Conservation (phyloP, 2,329 filamentous ascomycete genomes). For the Calonectria leucothoes region DNA sequence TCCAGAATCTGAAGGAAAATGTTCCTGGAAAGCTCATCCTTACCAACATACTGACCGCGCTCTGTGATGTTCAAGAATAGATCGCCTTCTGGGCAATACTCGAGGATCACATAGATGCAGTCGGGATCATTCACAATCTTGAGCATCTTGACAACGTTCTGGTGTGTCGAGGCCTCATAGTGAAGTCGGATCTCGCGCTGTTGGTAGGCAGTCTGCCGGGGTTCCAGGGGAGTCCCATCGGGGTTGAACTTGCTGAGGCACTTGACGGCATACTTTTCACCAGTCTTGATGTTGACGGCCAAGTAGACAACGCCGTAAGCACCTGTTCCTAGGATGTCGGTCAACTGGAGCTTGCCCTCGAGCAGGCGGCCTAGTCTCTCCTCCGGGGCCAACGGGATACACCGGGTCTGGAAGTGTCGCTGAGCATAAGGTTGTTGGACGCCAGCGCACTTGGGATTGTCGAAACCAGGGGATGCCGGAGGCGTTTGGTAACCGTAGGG, state of each 20-base stretch:
- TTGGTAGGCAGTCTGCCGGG: constrained; percentile 89
- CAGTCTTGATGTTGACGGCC: constrained; percentile 84
- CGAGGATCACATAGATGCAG: constrained; percentile 95
- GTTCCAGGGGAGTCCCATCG: constrained; percentile 78
- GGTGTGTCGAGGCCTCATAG: constrained; percentile 87
- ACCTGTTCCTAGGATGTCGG: constrained; percentile 87
- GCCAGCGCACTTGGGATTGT: constrained; percentile 57
- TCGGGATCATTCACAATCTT: constrained; percentile 93
- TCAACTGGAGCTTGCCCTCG: constrained; percentile 85
- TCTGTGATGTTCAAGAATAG: constrained; percentile 98
- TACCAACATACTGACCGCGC: constrained; percentile 90
- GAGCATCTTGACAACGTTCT: constrained; percentile 92
- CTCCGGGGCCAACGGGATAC: constrained; percentile 76
- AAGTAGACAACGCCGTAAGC: constrained; percentile 97
- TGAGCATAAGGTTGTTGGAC: constrained; percentile 52
- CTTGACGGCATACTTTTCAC: constrained; percentile 92
- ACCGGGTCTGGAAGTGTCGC: constrained; percentile 58
- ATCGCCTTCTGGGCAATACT: constrained; percentile 97
- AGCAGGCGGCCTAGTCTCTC: constrained; percentile 87
- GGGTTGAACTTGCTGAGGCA: constrained; percentile 91
- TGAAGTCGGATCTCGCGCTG: constrained; percentile 93
- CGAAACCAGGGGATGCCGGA: constrained; percentile 67
- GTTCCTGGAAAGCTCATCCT: constrained; percentile 87
- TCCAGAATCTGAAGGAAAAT: constrained; percentile 96
- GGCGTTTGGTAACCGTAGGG: constrained; percentile 68